Evolutionary conservation across 768 basidiomycete genomes (phyloP).

Genomic region (Tricholoma matsutake): DNA sequence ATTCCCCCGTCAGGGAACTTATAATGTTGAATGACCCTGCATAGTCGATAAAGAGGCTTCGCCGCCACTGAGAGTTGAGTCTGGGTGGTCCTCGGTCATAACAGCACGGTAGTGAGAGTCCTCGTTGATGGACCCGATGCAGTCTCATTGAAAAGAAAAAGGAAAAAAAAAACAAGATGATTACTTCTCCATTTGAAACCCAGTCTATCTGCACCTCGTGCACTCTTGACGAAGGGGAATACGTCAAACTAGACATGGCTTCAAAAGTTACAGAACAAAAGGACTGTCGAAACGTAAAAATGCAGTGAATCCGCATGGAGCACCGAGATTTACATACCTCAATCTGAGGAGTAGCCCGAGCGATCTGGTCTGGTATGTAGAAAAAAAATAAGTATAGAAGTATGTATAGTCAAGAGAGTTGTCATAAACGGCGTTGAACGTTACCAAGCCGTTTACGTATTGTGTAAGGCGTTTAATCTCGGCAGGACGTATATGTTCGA

Average conservation of each 20-base stretch:
- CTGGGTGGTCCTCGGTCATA: background rate
- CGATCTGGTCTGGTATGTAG: background rate
- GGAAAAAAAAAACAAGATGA: background rate
- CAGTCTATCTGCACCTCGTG: background rate
- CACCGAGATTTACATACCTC: background rate
- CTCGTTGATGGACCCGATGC: background rate
- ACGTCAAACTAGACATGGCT: background rate
- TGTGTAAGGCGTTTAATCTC: slow-evolving; percentile 3
- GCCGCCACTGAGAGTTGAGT: background rate
- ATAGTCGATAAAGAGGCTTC: background rate
- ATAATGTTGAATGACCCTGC: background rate
- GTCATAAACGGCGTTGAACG: slow-evolving; percentile 1
- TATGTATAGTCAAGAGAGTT: background rate
- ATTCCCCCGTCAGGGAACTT: background rate
- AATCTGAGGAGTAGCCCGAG: slow-evolving; percentile 7
- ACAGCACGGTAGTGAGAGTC: background rate
- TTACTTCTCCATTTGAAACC: background rate
- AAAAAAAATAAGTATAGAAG: background rate
- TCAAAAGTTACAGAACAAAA: background rate
- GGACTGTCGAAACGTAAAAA: background rate
- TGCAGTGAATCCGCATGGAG: background rate
- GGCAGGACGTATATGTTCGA: background rate
- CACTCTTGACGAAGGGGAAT: background rate
- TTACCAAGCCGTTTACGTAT: slow-evolving; percentile 4
- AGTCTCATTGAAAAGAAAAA: background rate